These are phyloP conservation scores for Lentinus brumalis DNA, from an alignment of 768 basidiomycete species.

Conservation along the genomic window DNA sequence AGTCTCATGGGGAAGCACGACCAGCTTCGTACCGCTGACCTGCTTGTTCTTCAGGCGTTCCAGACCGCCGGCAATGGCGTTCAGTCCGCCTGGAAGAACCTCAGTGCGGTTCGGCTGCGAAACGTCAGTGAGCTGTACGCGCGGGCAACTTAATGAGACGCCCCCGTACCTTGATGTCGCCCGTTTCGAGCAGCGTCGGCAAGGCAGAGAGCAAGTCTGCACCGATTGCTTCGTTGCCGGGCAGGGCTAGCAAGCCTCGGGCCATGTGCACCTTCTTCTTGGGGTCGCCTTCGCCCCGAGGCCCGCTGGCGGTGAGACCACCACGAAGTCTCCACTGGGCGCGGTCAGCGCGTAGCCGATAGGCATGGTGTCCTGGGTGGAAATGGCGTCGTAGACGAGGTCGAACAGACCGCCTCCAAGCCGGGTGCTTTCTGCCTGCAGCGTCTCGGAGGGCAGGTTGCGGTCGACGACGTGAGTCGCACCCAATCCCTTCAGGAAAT, in stretches of 20 bases:
- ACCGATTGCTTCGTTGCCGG: conserved; percentile 5
- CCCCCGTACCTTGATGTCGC: conserved; percentile 21
- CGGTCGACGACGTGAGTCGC: conserved; percentile 32
- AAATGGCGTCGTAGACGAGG: conserved; percentile 27
- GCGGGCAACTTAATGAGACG: background rate
- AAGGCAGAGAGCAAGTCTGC: conserved; percentile 11
- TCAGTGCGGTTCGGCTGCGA: conserved; percentile 28
- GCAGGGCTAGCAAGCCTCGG: background rate
- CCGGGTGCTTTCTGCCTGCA: background rate
- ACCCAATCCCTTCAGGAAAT: conserved; percentile 25
- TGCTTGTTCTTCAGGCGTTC: conserved; percentile 18
- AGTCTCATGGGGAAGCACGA: conserved; percentile 28
- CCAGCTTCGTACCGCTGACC: conserved; percentile 29
- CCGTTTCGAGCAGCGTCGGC: conserved; percentile 17
- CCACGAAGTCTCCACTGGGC: conserved; percentile 16
- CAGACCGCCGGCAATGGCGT: conserved; percentile 25
- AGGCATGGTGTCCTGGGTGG: conserved; percentile 19
- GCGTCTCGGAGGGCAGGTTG: background rate
- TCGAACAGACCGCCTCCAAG: conserved; percentile 12
- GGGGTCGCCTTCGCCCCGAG: conserved; percentile 1
- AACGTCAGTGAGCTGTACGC: background rate
- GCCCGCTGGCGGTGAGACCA: conserved; percentile 4
- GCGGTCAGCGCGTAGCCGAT: conserved; percentile 19
- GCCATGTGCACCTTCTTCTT: conserved; percentile 16
- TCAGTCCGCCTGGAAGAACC: conserved; percentile 27